Conservation (phyloP, 192 early-diverging fungal genomes). For the Coemansia erecta region DNA sequence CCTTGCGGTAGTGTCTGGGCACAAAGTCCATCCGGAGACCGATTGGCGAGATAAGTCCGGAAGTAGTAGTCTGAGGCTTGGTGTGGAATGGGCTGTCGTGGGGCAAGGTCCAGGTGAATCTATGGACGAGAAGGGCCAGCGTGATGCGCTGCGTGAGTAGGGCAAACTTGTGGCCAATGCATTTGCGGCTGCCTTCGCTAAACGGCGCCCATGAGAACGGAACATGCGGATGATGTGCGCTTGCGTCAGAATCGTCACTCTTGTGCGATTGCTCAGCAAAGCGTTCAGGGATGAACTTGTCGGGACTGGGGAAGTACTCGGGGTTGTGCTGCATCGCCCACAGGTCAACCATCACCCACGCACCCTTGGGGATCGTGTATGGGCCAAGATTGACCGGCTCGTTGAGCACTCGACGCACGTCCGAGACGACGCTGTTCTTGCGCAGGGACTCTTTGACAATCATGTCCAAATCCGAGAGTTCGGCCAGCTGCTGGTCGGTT, state of each 20-base stretch:
- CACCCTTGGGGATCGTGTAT: slow-evolving; percentile 54
- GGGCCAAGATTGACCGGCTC: slow-evolving; percentile 51
- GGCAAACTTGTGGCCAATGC: slow-evolving; percentile 61
- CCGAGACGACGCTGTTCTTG: slow-evolving; percentile 41
- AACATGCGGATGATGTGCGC: neutral
- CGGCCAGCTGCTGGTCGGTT: slow-evolving; percentile 51
- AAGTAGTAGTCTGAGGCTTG: slow-evolving; percentile 27
- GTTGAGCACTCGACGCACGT: slow-evolving; percentile 39
- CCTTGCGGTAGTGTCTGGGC: neutral
- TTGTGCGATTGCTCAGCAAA: slow-evolving; percentile 29
- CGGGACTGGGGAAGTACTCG: slow-evolving; percentile 49
- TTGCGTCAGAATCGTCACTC: neutral
- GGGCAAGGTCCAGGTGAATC: slow-evolving; percentile 45
- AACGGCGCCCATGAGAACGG: slow-evolving; percentile 60
- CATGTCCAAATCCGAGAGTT: slow-evolving; percentile 51
- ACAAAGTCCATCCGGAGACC: slow-evolving; percentile 21
- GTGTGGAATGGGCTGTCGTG: slow-evolving; percentile 34
- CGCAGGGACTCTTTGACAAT: slow-evolving; percentile 56
- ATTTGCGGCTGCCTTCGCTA: slow-evolving; percentile 56
- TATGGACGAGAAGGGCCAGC: slow-evolving; percentile 52
- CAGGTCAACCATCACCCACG: slow-evolving; percentile 56
- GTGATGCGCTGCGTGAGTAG: slow-evolving; percentile 60
- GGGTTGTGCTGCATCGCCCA: slow-evolving; percentile 58
- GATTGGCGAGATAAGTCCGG: slow-evolving; percentile 44
- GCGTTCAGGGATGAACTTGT: slow-evolving; percentile 55